Base-by-base conservation (phyloP, 2,329 filamentous ascomycete species). In the Hypoxylon sp. region DNA sequence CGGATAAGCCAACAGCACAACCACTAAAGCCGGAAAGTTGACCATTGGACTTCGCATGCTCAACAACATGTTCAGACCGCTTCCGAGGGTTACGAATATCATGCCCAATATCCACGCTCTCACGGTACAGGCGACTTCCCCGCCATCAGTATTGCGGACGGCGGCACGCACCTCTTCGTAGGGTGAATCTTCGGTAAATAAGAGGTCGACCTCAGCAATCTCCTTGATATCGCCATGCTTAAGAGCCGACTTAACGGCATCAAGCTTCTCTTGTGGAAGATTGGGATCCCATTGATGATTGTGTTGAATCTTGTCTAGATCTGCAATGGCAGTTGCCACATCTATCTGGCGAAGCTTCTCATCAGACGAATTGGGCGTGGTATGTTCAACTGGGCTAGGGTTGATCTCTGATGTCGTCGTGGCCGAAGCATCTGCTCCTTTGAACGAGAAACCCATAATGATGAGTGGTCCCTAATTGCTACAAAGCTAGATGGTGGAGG, bases 21-120 rank as follows among this genome's bases (percentile, higher is more conserved):
- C 77, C 4, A 83, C 79, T 29, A 81, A 71, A 5, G 79, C 73
- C 0, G 79, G 80, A 42, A 83, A 80, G 59, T 78, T 81, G 58
- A 81, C 74, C 10, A 75, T 67, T 3, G 79, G 78, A 54, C 73
- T 77, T 44, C 79, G 68, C 77, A 81, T 78, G 14, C 75, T 78
- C 47, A 81, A 54, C 39, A 81, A 76, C 78, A 80, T 79, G 70
- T 80, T 81, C 35, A 79, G 63, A 1, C 80, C 83, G 22, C 79
- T 80, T 1, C 79, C 81, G 17, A 83, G 58, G 0, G 82, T 81
- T 13, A 83, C 81, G 64, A 83, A 84, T 14, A 83, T 70, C 70
- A 83, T 78, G 29, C 82, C 82, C 5, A 84, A 68, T 8, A 83
- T 67, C 83, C 83, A 84, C 59, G 82, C 82, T 26, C 82, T 78